Conservation (phyloP, 305 asterid species). For the Solanum hybrid region DNA sequence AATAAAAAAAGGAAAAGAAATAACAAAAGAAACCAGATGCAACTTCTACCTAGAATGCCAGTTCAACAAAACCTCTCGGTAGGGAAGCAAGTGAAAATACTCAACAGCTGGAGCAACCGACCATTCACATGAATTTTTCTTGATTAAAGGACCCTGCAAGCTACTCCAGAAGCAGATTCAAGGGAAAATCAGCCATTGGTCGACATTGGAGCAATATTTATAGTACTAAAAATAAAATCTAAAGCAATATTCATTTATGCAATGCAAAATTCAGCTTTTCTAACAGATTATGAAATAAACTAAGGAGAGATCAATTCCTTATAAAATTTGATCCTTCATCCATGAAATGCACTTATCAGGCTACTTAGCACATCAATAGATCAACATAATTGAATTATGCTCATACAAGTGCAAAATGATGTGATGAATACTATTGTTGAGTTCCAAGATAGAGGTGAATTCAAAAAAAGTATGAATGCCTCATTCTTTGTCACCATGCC, state of each 20-base stretch:
- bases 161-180: constrained; percentile 24
- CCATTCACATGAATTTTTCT: constrained; percentile 26
- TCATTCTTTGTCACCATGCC: not conserved
- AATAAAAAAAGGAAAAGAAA: not conserved
- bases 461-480: not conserved
- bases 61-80: constrained; percentile 29
- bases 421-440: not conserved
- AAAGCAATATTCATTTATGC: not conserved
- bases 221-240: not conserved
- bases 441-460: not conserved
- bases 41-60: constrained; percentile 47
- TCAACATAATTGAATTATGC: not conserved
- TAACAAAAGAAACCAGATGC: not conserved
- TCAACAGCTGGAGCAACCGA: constrained; percentile 20
- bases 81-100: constrained; percentile 49
- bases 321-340: not conserved
- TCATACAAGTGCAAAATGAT: not conserved
- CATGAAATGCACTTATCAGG: not conserved
- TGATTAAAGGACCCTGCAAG: constrained; percentile 48
- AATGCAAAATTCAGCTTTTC: not conserved
- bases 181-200: not conserved
- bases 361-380: not conserved
- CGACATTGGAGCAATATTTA: not conserved
- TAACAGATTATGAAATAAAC: not conserved
- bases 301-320: constrained; percentile 5